Conservation (phyloP, 2,329 filamentous ascomycete genomes). For the Grosmannia huntii region DNA sequence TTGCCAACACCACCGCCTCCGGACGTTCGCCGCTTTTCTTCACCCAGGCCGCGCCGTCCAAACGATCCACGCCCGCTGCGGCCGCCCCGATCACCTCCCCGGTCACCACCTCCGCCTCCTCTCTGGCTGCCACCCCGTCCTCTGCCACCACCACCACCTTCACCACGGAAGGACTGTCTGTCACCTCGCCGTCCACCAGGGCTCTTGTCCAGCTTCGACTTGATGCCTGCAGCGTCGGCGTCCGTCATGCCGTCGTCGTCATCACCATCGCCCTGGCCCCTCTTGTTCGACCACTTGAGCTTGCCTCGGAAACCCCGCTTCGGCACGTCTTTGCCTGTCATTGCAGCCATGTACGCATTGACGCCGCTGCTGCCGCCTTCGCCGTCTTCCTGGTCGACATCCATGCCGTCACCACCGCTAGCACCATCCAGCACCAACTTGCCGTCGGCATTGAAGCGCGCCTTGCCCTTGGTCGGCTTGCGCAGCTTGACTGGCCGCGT, state of each 20-base stretch:
- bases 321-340: slow-evolving; percentile 54
- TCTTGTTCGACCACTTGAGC: slow-evolving; percentile 59
- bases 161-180: slow-evolving; percentile 16
- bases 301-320: slow-evolving; percentile 52
- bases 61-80: slow-evolving; percentile 15
- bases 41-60: slow-evolving; percentile 20
- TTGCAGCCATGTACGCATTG: slow-evolving; percentile 55
- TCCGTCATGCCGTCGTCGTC: slow-evolving; percentile 34
- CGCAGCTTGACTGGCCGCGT: slow-evolving; percentile 64
- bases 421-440: slow-evolving; percentile 62
- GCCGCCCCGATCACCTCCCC: slow-evolving; percentile 21
- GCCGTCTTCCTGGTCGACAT: slow-evolving; percentile 29
- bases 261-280: slow-evolving; percentile 29
- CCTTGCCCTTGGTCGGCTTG: slow-evolving; percentile 47
- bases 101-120: slow-evolving; percentile 17
- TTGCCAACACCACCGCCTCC: slow-evolving; percentile 18
- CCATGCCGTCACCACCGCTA: slow-evolving; percentile 45
- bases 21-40: slow-evolving; percentile 15
- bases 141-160: slow-evolving; percentile 17
- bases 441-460: slow-evolving; percentile 62
- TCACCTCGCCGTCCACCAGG: slow-evolving; percentile 14
- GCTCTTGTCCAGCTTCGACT: slow-evolving; percentile 21
- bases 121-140: slow-evolving; percentile 20
- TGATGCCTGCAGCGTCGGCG: slow-evolving; percentile 30
- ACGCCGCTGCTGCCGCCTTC: slow-evolving; percentile 41